Percentiles rank a stretch among this genome's conserved stretches.
phyloP scores from a whole-genome alignment of 176 grass and related monocot species.

The Coix lacrymajobi region DNA sequence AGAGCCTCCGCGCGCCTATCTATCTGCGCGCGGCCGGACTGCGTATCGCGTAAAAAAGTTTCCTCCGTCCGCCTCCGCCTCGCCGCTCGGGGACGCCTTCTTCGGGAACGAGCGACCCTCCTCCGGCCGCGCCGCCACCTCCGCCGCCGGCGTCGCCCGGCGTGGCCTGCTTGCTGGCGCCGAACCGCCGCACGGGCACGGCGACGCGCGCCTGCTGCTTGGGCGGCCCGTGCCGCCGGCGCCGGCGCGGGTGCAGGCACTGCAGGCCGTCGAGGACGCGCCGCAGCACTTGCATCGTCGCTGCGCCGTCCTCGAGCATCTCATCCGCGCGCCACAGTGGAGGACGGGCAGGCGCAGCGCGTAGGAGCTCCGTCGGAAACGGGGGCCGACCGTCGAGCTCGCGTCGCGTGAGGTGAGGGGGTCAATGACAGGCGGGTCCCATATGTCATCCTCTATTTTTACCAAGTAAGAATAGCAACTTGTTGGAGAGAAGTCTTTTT shows the following conservation, averaged over 20 bases:
- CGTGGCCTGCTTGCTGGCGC: not conserved
- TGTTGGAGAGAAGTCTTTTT: too few relatives aligned
- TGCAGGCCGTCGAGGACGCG: conserved; percentile 32
- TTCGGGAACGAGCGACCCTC: too few relatives aligned
- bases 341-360: not conserved
- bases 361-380: not conserved
- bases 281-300: conserved; percentile 29
- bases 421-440: too few relatives aligned
- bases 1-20: too few relatives aligned
- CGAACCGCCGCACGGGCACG: conserved; percentile 30
- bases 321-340: too few relatives aligned
- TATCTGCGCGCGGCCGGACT: too few relatives aligned
- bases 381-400: not conserved
- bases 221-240: conserved; percentile 19
- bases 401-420: not conserved
- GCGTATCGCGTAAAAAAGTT: too few relatives aligned
- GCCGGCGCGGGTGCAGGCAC: conserved; percentile 43
- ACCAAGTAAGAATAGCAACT: too few relatives aligned
- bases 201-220: conserved; percentile 40
- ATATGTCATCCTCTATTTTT: too few relatives aligned
- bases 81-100: too few relatives aligned
- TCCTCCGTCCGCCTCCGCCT: too few relatives aligned
- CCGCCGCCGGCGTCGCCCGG: not conserved
- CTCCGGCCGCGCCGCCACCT: not conserved
- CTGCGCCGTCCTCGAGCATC: not conserved